Evolutionary conservation across 2,329 filamentous ascomycete genomes (phyloP).

Genomic region (Sclerotinia trifoliorum): DNA sequence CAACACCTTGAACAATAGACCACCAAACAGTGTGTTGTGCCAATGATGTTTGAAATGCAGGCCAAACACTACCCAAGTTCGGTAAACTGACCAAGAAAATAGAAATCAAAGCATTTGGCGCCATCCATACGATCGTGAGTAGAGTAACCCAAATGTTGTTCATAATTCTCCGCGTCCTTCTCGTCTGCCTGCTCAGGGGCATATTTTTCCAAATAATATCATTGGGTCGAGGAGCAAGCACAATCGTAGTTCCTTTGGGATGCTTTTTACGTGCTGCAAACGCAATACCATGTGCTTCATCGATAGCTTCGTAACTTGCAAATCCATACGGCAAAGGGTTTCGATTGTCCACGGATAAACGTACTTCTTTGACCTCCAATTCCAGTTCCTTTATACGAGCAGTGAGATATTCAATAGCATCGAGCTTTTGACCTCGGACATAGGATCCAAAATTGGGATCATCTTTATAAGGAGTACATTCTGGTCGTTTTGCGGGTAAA

Average conservation of each 20-base stretch:
- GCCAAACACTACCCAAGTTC: slow-evolving; percentile 80
- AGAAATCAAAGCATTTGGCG: slow-evolving; percentile 89
- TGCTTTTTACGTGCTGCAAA: slow-evolving; percentile 78
- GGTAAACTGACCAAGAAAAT: slow-evolving; percentile 85
- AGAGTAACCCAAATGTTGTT: slow-evolving; percentile 82
- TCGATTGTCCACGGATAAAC: slow-evolving; percentile 78
- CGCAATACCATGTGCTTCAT: slow-evolving; percentile 83
- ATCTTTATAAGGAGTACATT: slow-evolving; percentile 76
- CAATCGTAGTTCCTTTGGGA: slow-evolving; percentile 73
- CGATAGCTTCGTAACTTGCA: slow-evolving; percentile 85
- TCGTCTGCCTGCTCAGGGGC: slow-evolving; percentile 64
- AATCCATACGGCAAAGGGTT: slow-evolving; percentile 92
- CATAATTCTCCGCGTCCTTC: slow-evolving; percentile 70
- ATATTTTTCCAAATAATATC: slow-evolving; percentile 98
- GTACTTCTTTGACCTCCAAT: slow-evolving; percentile 77
- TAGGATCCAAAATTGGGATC: slow-evolving; percentile 67
- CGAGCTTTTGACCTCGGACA: slow-evolving; percentile 71
- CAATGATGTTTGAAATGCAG: slow-evolving; percentile 67
- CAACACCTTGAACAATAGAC: slow-evolving; percentile 89
- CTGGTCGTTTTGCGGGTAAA: slow-evolving; percentile 73
- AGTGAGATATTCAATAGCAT: slow-evolving; percentile 92
- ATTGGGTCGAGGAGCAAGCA: slow-evolving; percentile 78
- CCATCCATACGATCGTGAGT: slow-evolving; percentile 83
- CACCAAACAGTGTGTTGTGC: slow-evolving; percentile 63
- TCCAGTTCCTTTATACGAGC: slow-evolving; percentile 81